phyloP scores from a whole-genome alignment of 2,329 filamentous ascomycete genomes.

The Cercospora beticola region DNA sequence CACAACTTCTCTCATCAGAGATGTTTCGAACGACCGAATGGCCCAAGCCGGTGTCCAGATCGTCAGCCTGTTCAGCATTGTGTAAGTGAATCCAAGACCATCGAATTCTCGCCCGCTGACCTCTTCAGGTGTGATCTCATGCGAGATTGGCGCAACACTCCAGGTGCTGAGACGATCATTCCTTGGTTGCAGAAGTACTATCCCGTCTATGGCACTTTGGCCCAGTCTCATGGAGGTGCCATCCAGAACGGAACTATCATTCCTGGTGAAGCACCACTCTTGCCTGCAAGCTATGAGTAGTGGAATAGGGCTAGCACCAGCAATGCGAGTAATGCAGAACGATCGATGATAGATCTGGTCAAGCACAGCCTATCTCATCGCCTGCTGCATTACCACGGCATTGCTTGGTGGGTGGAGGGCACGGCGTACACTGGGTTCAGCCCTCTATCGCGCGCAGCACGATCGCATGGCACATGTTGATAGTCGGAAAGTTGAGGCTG shows the following conservation, averaged over 20 bases:
- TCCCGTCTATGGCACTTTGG: constrained; percentile 64
- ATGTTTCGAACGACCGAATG: constrained; percentile 68
- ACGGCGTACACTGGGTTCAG: no score
- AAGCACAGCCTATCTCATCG: background rate
- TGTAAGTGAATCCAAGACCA: constrained; percentile 30
- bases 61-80: constrained; percentile 62
- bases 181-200: constrained; percentile 65
- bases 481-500: no score
- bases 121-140: constrained; percentile 59
- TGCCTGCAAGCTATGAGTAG: constrained; percentile 19
- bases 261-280: constrained; percentile 52
- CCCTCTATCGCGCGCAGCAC: no score
- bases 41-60: constrained; percentile 64
- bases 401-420: background rate
- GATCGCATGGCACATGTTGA: no score
- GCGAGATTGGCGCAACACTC: constrained; percentile 65
- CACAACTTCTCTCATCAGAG: constrained; percentile 59
- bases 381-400: background rate
- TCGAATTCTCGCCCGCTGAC: background rate
- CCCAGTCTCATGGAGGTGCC: constrained; percentile 61
- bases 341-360: background rate
- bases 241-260: constrained; percentile 60
- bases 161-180: constrained; percentile 55
- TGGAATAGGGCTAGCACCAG: background rate
- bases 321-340: background rate